Evolutionary conservation across 345 rosid genomes (phyloP).

Genomic region (Hevea brasiliensis): DNA sequence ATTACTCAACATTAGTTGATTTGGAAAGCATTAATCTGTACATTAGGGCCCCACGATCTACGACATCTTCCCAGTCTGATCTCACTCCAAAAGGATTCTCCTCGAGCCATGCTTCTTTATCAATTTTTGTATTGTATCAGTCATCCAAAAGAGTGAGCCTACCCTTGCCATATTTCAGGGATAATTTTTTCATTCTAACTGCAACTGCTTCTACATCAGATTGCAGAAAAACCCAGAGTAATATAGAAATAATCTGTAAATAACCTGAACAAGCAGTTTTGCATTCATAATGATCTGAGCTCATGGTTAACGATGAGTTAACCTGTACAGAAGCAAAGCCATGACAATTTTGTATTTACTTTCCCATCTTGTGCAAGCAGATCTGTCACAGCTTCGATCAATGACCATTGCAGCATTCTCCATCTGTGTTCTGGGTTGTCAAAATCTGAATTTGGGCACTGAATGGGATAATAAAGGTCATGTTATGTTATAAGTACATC

Average conservation of each 20-base stretch:
- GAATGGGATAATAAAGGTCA: not conserved
- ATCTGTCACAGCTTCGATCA: slow-evolving; percentile 61
- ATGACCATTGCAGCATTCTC: slow-evolving; percentile 64
- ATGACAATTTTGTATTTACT: slow-evolving; percentile 30
- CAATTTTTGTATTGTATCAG: slow-evolving; percentile 8
- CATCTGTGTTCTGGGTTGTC: slow-evolving; percentile 57
- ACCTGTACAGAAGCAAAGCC: not conserved
- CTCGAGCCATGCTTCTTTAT: slow-evolving; percentile 40
- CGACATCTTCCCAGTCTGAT: slow-evolving; percentile 74
- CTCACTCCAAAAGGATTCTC: slow-evolving; percentile 66
- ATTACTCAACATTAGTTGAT: slow-evolving; percentile 9
- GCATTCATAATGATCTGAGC: too few species aligned
- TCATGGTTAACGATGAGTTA: too few species aligned
- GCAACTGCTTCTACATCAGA: slow-evolving; percentile 63
- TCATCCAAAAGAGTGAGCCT: slow-evolving; percentile 36
- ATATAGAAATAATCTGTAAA: slow-evolving; percentile 1
- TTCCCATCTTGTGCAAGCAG: slow-evolving; percentile 54
- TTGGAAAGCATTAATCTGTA: slow-evolving; percentile 56
- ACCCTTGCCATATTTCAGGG: slow-evolving; percentile 49
- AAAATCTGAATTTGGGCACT: slow-evolving; percentile 82
- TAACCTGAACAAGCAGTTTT: not conserved
- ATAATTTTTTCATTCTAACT: slow-evolving; percentile 50
- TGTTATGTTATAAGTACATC: not conserved
- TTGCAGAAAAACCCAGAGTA: slow-evolving; percentile 58
- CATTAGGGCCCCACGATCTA: slow-evolving; percentile 56